Percentiles rank a stretch among this genome's conserved stretches.
Evolutionary conservation across 164 flowering plant genomes (phyloP).

Genomic region (Vitis riparia): DNA sequence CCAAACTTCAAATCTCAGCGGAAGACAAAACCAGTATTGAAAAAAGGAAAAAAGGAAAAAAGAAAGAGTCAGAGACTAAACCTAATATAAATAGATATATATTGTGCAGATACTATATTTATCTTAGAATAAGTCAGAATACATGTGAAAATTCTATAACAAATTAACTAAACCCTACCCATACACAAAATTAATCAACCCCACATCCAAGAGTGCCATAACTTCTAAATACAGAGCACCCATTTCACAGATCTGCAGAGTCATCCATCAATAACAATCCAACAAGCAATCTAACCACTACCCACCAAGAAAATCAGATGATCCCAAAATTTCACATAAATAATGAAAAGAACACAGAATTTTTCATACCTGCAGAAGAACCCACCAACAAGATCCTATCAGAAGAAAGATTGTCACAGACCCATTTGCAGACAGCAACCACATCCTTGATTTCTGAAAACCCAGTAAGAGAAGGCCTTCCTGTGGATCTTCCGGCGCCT

Average conservation of each 20-base stretch:
- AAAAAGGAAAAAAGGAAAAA: too few species aligned
- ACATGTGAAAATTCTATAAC: not conserved
- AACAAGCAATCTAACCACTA: not conserved
- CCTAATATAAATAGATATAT: too few species aligned
- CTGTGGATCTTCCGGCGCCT: slow-evolving; percentile 84
- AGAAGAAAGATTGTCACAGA: slow-evolving; percentile 32
- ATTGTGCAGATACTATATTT: too few species aligned
- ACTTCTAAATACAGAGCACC: not conserved
- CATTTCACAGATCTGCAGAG: slow-evolving; percentile 20
- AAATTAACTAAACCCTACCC: not conserved
- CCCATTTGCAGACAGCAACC: slow-evolving; percentile 71
- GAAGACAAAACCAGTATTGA: not conserved
- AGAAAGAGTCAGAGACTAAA: too few species aligned
- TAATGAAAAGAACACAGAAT: not conserved
- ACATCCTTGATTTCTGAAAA: slow-evolving; percentile 79
- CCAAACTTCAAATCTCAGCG: slow-evolving; percentile 1
- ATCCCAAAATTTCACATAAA: not conserved
- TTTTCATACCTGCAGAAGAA: slow-evolving; percentile 74
- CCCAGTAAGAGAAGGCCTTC: slow-evolving; percentile 77
- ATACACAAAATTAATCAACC: not conserved
- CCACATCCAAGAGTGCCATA: not conserved
- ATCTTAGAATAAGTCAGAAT: too few species aligned
- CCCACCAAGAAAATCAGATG: slow-evolving; percentile 1
- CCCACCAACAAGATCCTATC: slow-evolving; percentile 66
- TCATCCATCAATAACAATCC: slow-evolving; percentile 4